phyloP scores from a whole-genome alignment of 2,329 filamentous ascomycete species.

The Hypoxylon sp. region DNA sequence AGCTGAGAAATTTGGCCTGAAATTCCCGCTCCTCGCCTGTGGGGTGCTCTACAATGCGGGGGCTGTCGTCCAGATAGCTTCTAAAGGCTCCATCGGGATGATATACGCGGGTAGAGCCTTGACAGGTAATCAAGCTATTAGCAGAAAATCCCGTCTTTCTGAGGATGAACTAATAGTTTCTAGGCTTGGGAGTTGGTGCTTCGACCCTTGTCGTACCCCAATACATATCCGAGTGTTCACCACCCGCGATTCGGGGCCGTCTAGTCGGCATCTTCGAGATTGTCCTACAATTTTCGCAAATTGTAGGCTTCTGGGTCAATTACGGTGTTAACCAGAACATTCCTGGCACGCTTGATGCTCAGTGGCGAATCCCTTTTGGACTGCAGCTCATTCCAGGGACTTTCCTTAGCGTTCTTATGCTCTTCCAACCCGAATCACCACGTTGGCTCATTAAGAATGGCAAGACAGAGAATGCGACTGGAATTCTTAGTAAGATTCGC shows the following conservation, averaged over 20 bases:
- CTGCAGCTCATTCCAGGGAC: conserved; percentile 69
- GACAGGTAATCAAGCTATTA: conserved; percentile 61
- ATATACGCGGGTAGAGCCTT: conserved; percentile 66
- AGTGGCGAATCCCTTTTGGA: conserved; percentile 67
- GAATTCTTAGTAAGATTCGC: conserved; percentile 68
- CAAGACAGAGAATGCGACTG: conserved; percentile 64
- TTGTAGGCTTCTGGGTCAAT: conserved; percentile 66
- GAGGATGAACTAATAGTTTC: not conserved
- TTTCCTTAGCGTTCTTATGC: conserved; percentile 61
- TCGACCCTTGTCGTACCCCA: conserved; percentile 63
- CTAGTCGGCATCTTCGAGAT: conserved; percentile 69
- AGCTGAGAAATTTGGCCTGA: conserved; percentile 70
- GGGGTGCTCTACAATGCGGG: conserved; percentile 68
- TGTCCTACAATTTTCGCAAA: conserved; percentile 65
- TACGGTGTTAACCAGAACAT: conserved; percentile 55
- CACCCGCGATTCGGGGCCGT: conserved; percentile 66
- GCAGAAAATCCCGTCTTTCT: conserved; percentile 7
- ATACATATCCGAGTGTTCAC: conserved; percentile 61
- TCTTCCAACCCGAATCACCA: conserved; percentile 68
- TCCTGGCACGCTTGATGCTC: conserved; percentile 49
- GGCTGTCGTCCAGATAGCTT: conserved; percentile 71
- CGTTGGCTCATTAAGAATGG: conserved; percentile 69
- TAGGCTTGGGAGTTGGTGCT: conserved; percentile 52
- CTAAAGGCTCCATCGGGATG: conserved; percentile 53
- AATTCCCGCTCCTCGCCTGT: conserved; percentile 64